Base-by-base conservation (phyloP, 208 protist genomes). In the Leishmania guyanensis region DNA sequence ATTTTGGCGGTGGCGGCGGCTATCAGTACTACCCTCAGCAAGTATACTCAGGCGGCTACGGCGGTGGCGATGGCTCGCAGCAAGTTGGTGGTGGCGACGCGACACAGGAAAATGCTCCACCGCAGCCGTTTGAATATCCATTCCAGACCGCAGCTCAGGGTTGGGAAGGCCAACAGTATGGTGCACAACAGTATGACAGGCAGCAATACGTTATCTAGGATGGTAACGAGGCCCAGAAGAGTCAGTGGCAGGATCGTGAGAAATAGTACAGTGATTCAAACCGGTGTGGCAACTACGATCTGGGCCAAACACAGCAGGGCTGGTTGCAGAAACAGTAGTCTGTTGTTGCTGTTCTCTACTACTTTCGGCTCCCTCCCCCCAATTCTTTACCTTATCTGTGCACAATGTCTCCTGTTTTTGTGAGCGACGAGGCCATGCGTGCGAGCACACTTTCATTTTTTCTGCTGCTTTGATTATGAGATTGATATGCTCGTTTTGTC, bases 11-110 rank as follows among this genome's bases (percentile, higher is more conserved):
- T 22, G 58, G 60, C 22, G 46, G 33, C 6, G 72, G 72, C 0
- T 85, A 81, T 70, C 77, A 75, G 46, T 78, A 81, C 56, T 71
- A 64, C 4, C 77, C 77, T 16, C 77, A 29, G 39, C 82, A 81
- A 53, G 62, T 72, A 10, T 79, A 81, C 36, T 50, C 33, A 12
- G 77, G 81, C 2, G 29, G 60, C 81, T 75, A 77, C 69, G 46
- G 48, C 3, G 76, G 76, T 56, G 48, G 1, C 17, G 70, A 53
- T 17, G 73, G 64, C 39, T 29, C 48, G 51, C 73, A 33, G 76
- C 56, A 70, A 29, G 50, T 20, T 14, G 74, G 26, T 8, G 64
- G 53, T 53, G 8, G 36, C 16, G 74, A 50, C 46, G 65, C 46
- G 64, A 56, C 75, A 12, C 77, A 74, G 33, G 4, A 56, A n/a